Percentiles rank a stretch among this genome's conserved stretches.
phyloP scores from a whole-genome alignment of 2,329 filamentous ascomycete species.

The Ceratocystiopsis brevicomis region DNA sequence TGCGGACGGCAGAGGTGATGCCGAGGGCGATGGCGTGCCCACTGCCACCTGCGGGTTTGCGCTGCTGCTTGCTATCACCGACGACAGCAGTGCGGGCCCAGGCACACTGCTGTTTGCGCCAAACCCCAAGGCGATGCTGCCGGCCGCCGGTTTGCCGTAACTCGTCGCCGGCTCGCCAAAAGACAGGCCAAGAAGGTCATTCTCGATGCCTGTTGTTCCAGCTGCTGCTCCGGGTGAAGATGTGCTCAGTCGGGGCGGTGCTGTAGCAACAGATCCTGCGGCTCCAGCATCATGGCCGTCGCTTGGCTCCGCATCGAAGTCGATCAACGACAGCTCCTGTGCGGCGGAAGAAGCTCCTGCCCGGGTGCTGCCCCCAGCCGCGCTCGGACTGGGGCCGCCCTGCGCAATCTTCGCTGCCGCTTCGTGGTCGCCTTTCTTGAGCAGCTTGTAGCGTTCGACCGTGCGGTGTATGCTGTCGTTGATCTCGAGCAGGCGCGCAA shows the following conservation, averaged over 20 bases:
- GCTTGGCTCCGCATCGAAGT: conserved; percentile 47
- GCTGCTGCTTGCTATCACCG: conserved; percentile 40
- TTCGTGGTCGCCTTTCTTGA: conserved; percentile 87
- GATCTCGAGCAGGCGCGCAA: conserved; percentile 87
- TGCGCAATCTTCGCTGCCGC: conserved; percentile 67
- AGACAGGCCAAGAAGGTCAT: conserved; percentile 77
- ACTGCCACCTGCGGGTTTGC: conserved; percentile 20
- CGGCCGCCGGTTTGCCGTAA: conserved; percentile 44
- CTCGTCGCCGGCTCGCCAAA: conserved; percentile 42
- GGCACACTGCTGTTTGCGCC: conserved; percentile 49
- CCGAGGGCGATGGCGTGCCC: conserved; percentile 9
- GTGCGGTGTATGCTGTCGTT: conserved; percentile 98
- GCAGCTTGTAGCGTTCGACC: conserved; percentile 81
- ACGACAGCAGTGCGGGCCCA: conserved; percentile 44
- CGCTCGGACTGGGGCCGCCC: conserved; percentile 36
- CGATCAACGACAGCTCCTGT: conserved; percentile 79
- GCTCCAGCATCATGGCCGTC: conserved; percentile 22
- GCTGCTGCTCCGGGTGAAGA: conserved; percentile 18
- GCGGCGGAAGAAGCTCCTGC: conserved; percentile 14
- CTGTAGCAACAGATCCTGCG: conserved; percentile 15
- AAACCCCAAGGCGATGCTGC: conserved; percentile 69
- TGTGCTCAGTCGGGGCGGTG: conserved; percentile 9
- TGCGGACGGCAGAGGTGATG: background rate
- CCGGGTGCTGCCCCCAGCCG: conserved; percentile 28
- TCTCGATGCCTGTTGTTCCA: conserved; percentile 54